Evolutionary conservation across 805 yeast genomes (phyloP), one percentile per base, ranked within the genome.

Genomic region (Lipomyces mesembrius): DNA sequence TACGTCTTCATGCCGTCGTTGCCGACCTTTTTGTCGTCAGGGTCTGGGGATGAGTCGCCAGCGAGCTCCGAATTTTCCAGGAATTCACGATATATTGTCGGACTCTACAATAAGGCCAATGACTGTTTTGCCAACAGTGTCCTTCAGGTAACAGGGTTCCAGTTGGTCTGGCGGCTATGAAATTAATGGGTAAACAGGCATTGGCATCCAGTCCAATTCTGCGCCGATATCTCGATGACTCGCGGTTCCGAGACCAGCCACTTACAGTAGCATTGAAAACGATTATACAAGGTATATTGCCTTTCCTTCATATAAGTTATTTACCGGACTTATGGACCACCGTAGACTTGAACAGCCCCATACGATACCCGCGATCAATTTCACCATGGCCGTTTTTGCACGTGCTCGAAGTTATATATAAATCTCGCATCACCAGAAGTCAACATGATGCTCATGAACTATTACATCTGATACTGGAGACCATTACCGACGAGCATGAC

Each of bases 381-480:
- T 86, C 93, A 0, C 92, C 91, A 0, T 89, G 96, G 93, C 88
- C 91, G 0, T 84, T 93, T 59, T 79, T 94, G 22, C 88, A 84
- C 61, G 88, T 86, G 11, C 78, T 95, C 60, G 98, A 94, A 74
- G 77, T 77, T 9, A 87, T 90, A 17, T 90, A 88, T 78, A 84
- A 87, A 63, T 87, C 93, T 2, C 86, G 85, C 70, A 88, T 95
- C 34, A 88, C 96, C 1, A 80, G 89, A 46, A 85, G 85, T 57
- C 99, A 95, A 77, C 97, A 94, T 74, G 99, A 94, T 79, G 97
- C 98, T 0, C 98, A 95, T 73, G 99, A 94, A 74, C 82, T 95
- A 70, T 84, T 94, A 37, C 97, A 92, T 75, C 78, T 91, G 61
- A 82, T 93, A 25, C 79, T 94, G 27, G 97, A 93, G 73, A 88